Percentiles rank a stretch among this genome's conserved stretches.
phyloP scores from a whole-genome alignment of 768 basidiomycete species.

The Trichaptum fuscoviolaceum region DNA sequence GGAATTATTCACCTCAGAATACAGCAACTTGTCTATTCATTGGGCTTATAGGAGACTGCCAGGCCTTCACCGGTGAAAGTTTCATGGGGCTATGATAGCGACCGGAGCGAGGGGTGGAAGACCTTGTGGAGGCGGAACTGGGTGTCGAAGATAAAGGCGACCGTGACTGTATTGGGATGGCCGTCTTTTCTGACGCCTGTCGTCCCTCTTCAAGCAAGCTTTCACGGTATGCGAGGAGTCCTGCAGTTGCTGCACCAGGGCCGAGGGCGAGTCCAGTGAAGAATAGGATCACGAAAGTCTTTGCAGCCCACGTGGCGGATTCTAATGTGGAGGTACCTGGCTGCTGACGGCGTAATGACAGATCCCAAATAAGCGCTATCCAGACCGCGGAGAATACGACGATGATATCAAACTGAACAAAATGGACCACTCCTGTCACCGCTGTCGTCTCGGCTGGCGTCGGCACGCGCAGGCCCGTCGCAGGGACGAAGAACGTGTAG shows the following conservation, averaged over 20 bases:
- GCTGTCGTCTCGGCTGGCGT: constrained; percentile 2
- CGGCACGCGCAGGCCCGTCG: constrained; percentile 3
- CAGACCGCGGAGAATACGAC: constrained; percentile 3
- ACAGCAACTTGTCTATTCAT: background rate
- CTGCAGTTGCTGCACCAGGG: background rate
- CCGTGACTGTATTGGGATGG: background rate
- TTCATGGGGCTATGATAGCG: background rate
- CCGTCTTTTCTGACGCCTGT: background rate
- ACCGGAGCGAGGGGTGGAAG: background rate
- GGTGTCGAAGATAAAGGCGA: background rate
- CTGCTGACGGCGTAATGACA: background rate
- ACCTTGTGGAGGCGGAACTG: background rate
- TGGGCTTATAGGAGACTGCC: background rate
- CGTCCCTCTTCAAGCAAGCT: background rate
- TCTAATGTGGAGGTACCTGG: background rate
- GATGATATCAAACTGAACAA: constrained; percentile 1
- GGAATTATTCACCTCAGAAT: background rate
- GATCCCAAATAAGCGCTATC: constrained; percentile 1
- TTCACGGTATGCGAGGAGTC: background rate
- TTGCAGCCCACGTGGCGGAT: background rate
- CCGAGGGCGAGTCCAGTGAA: constrained; percentile 2
- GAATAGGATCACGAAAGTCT: background rate
- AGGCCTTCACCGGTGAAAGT: background rate
- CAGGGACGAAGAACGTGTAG: constrained; percentile 1
- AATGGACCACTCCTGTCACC: background rate